phyloP scores from a whole-genome alignment of 2,329 filamentous ascomycete genomes.

The Alternaria sp. region DNA sequence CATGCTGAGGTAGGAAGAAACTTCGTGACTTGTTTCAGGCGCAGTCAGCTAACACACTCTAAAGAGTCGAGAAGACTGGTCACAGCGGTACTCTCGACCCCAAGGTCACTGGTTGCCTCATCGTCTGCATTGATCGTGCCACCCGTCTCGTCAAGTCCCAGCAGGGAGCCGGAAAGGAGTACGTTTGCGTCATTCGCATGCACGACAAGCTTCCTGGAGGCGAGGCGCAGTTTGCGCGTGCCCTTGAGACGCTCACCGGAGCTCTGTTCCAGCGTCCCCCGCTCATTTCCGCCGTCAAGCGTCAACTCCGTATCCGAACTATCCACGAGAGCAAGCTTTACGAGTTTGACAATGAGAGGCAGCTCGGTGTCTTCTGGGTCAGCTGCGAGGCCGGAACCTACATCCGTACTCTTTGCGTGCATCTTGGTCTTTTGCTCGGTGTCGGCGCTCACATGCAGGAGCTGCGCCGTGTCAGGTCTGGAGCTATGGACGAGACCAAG shows the following conservation, averaged over 20 bases:
- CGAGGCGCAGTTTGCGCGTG: slow-evolving; percentile 89
- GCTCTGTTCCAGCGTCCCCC: slow-evolving; percentile 97
- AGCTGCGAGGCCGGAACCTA: slow-evolving; percentile 99
- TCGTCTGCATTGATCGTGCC: slow-evolving; percentile 94
- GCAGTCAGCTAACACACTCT: slow-evolving; percentile 22
- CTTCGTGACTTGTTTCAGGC: background rate
- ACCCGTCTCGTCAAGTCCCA: slow-evolving; percentile 98
- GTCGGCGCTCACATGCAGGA: slow-evolving; percentile 99
- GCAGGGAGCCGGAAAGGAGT: slow-evolving; percentile 99
- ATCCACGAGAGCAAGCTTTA: slow-evolving; percentile 95
- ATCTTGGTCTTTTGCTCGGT: slow-evolving; percentile 79
- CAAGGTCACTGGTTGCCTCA: slow-evolving; percentile 95
- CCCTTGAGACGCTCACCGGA: slow-evolving; percentile 94
- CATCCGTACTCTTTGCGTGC: slow-evolving; percentile 97
- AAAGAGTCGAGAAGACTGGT: slow-evolving; percentile 90
- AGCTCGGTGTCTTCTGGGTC: slow-evolving; percentile 98
- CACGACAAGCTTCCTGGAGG: slow-evolving; percentile 96
- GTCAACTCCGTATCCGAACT: slow-evolving; percentile 96
- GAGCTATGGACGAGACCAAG: slow-evolving; percentile 92
- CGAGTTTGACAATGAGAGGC: slow-evolving; percentile 98
- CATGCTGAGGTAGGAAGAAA: slow-evolving; percentile 75
- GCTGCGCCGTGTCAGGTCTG: slow-evolving; percentile 89
- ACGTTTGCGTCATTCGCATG: slow-evolving; percentile 92
- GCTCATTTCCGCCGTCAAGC: slow-evolving; percentile 97
- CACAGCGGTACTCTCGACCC: slow-evolving; percentile 98